Evolutionary conservation across 371 early-diverging fungal genomes (phyloP).

Genomic region (Neoconidiobolus thromboides): DNA sequence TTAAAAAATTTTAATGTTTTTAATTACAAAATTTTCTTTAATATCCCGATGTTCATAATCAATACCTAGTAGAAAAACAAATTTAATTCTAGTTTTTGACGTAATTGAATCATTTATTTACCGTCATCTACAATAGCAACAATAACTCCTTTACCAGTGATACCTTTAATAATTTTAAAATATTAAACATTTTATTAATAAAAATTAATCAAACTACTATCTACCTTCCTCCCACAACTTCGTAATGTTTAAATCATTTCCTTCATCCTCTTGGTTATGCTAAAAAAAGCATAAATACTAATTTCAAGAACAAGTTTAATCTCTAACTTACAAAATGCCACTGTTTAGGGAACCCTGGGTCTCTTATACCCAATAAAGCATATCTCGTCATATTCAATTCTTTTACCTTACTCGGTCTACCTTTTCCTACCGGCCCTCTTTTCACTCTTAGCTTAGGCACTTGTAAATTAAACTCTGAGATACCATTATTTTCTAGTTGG

Average conservation of each 20-base stretch:
- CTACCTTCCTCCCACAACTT: conserved; percentile 72
- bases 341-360: conserved; percentile 63
- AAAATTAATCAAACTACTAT: background rate
- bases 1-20: background rate
- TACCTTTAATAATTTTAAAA: conserved; percentile 17
- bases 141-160: conserved; percentile 67
- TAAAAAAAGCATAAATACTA: conserved; percentile 10
- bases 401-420: background rate
- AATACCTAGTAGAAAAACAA: conserved; percentile 12
- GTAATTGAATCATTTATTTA: background rate
- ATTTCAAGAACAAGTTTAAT: background rate
- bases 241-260: conserved; percentile 83
- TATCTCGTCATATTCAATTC: background rate
- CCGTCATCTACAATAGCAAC: conserved; percentile 93
- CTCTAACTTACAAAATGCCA: conserved; percentile 54
- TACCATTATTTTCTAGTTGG: background rate
- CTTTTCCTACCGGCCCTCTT: background rate
- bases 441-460: conserved; percentile 2
- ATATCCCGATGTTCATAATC: conserved; percentile 72
- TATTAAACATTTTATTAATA: background rate
- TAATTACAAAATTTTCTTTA: conserved; percentile 66
- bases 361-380: conserved; percentile 14
- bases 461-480: background rate
- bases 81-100: background rate
- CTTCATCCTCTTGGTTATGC: conserved; percentile 41